Percentiles rank a stretch among this genome's conserved stretches.
These are phyloP conservation scores for Xylariaceae sp. DNA, from an alignment of 2,329 filamentous ascomycete species.

Conservation along the genomic window DNA sequence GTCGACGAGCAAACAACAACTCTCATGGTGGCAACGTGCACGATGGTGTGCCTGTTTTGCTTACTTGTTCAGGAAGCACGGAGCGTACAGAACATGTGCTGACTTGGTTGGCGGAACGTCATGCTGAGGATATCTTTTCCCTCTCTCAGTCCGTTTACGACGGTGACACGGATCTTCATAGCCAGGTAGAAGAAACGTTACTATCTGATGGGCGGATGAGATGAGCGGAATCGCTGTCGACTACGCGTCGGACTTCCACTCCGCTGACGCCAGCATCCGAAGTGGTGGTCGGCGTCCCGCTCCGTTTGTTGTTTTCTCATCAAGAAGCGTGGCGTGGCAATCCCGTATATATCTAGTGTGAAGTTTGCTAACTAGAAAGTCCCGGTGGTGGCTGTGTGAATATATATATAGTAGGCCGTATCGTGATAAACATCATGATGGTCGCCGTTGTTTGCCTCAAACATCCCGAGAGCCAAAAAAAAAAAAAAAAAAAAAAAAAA, in stretches of 20 bases:
- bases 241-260: not conserved
- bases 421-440: not conserved
- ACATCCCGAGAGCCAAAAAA: not conserved
- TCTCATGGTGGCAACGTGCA: not conserved
- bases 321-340: not conserved
- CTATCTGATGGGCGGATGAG: not conserved
- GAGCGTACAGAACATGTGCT: not conserved
- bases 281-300: not conserved
- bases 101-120: not conserved
- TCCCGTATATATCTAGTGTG: not conserved
- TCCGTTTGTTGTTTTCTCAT: not conserved
- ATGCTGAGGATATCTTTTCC: not conserved
- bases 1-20: constrained; percentile 8
- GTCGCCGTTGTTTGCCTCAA: not conserved
- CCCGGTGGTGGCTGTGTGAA: not conserved
- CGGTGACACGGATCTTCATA: not conserved
- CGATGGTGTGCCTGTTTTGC: not conserved
- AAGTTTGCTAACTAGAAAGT: not conserved
- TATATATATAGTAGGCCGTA: not conserved
- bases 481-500: too few relatives aligned
- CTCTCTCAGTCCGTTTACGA: not conserved
- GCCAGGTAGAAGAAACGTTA: not conserved
- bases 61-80: constrained; percentile 6
- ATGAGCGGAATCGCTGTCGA: not conserved
- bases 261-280: not conserved